These are phyloP conservation scores for Entomortierella beljakovae DNA, from an alignment of 192 early-diverging fungal species.

Conservation along the genomic window DNA sequence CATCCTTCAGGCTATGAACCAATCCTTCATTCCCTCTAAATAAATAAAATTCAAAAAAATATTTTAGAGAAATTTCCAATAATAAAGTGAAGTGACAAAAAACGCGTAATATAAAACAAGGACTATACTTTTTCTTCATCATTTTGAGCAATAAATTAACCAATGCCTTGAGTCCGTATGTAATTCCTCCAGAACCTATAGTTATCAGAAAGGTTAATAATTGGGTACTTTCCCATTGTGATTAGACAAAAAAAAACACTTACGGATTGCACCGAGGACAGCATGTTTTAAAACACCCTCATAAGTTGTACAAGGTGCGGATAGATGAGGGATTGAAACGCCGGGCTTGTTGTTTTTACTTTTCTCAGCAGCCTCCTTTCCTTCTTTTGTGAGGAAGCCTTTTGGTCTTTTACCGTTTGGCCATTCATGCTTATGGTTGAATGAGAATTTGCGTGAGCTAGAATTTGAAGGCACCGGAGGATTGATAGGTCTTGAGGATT, in stretches of 20 bases:
- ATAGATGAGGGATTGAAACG: slow-evolving; percentile 43
- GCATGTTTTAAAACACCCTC: slow-evolving; percentile 47
- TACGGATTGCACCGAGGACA: slow-evolving; percentile 50
- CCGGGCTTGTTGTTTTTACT: slow-evolving; percentile 43
- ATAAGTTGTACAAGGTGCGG: slow-evolving; percentile 42
- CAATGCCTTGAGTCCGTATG: slow-evolving; percentile 46
- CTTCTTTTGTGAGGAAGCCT: slow-evolving; percentile 43
- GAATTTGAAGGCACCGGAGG: neutral
- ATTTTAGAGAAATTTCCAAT: neutral
- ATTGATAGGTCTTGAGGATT: slow-evolving; percentile 8
- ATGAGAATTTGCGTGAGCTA: slow-evolving; percentile 3
- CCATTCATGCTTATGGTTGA: slow-evolving; percentile 32
- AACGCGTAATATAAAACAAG: neutral
- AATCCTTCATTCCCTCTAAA: slow-evolving; percentile 56
- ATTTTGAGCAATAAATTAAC: slow-evolving; percentile 51
- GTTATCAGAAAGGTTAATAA: neutral
- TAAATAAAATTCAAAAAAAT: neutral
- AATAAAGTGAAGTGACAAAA: neutral
- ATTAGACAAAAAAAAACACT: slow-evolving; percentile 11
- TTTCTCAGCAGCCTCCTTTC: slow-evolving; percentile 50
- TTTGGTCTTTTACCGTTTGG: slow-evolving; percentile 49
- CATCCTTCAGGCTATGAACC: slow-evolving; percentile 50
- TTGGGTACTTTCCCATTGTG: neutral
- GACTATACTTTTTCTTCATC: slow-evolving; percentile 45
- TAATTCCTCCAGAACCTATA: slow-evolving; percentile 41